A percentile compares a stretch with the other conserved stretches of the same genome.
phyloP scores from a whole-genome alignment of 1,284 basidiomycete genomes.

The Ustilago esculenta region DNA sequence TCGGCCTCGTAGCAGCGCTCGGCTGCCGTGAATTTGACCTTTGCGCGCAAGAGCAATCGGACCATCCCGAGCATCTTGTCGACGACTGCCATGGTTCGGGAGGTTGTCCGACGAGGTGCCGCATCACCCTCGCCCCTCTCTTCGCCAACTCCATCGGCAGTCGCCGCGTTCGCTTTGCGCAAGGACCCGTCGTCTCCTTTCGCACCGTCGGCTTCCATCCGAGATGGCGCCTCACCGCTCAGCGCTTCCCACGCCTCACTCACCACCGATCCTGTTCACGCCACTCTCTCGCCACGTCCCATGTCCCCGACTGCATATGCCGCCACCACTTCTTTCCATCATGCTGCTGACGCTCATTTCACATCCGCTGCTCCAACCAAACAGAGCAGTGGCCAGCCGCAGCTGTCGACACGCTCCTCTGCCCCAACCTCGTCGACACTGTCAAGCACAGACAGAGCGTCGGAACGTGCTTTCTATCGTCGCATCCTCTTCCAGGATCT shows the following conservation, averaged over 20 bases:
- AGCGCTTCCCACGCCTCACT: constrained; percentile 37
- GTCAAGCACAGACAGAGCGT: constrained; percentile 7
- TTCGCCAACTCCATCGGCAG: constrained; percentile 22
- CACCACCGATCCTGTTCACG: constrained; percentile 27
- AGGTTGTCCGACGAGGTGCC: constrained; percentile 19
- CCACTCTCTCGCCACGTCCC: constrained; percentile 29
- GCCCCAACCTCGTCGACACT: not conserved
- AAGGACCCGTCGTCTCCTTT: constrained; percentile 19
- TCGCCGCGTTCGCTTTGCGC: constrained; percentile 23
- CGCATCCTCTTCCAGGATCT: constrained; percentile 47
- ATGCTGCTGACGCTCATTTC: not conserved
- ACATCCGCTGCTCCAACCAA: not conserved
- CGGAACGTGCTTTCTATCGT: constrained; percentile 40
- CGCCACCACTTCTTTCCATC: not conserved
- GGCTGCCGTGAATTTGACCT: too few species aligned
- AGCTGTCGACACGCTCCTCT: not conserved
- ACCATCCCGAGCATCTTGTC: not conserved
- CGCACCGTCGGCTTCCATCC: constrained; percentile 18
- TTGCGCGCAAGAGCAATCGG: not conserved
- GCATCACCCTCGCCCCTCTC: constrained; percentile 31
- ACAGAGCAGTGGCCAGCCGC: not conserved
- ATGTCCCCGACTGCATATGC: constrained; percentile 19
- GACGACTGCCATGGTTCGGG: constrained; percentile 17
- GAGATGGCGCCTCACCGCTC: constrained; percentile 25
- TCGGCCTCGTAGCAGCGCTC: too few species aligned